Evolutionary conservation across 345 rosid genomes (phyloP), one percentile per base, ranked within the genome.

Genomic region (Dipteronia dyeriana): DNA sequence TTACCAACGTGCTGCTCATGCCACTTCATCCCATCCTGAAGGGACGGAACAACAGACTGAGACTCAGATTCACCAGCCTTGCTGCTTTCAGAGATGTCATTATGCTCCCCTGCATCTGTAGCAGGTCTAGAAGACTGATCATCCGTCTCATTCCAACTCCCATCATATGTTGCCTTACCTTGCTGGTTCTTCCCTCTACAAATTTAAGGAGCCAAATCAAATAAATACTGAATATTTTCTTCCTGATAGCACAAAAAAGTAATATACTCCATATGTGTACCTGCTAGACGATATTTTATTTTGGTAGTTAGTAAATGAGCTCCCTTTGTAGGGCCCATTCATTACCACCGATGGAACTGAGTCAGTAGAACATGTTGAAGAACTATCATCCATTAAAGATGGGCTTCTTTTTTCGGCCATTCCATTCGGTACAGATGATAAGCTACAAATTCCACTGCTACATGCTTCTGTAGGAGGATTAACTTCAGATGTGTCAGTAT

Each of bases 331-430:
- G 54, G 90, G 85, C 25, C 92, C 93, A 85, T 84, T 88, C 79
- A 83, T 84, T 64, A 84, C 90, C 74, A 86, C 86, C 11, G 96
- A 88, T 57, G 87, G 96, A 60, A 91, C 85, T 0, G 96, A 93
- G 73, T 95, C 97, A 12, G 91, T 88, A 22, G 98, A 93, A 81
- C 97, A 93, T 0, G 97, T 90, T 61, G 98, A 93, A 51, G 99
- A 94, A 86, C 97, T 96, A 86, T 96, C 99, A 89, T 92, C 97
- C 89, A 91, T 82, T 47, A 76, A 79, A 63, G 84, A 88, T 38
- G 84, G 86, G 78, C 78, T 85, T 81, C 85, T 88, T 76, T 88
- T 92, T 66, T 94, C 97, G 60, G 83, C 65, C 70, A 76, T 74
- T 76, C 93, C 98, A 79, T 90, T 89, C 25, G 90, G 91, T 54